Evolutionary conservation across 2,329 filamentous ascomycete genomes (phyloP), one percentile per base, ranked within the genome.

Genomic region (Mycosphaerella arachidis): DNA sequence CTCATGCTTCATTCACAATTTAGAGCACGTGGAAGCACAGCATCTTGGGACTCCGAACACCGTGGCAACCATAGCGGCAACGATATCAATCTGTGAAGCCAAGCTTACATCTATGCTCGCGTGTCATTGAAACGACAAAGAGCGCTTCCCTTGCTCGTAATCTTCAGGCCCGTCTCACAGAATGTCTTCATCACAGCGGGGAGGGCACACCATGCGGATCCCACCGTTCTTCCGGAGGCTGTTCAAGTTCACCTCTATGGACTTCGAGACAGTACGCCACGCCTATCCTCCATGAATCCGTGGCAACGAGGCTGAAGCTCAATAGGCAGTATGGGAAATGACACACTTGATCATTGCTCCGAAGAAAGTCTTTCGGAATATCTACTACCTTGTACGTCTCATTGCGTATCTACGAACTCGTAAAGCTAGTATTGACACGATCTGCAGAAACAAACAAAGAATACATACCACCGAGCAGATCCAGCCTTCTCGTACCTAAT

Each of bases 221-320:
- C 85, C 85, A 65, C 82, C 84, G 66, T 87, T 87, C 79, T 87
- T 88, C 77, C 85, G 86, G 70, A 80, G 85, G 59, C 76, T 88
- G 53, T 87, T 88, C 80, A 89, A 89, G 73, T 88, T 88, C 70
- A 85, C 86, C 10, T 86, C 87, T 67, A 88, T 89, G 86, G 86
- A 89, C 77, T 89, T 89, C 71, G 86, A 89, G 71, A 87, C 87
- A 80, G 71, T 71, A 64, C 35, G 68, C 48, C 46, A 20, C 52
- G 3, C 43, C 13, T 24, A 9, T 27, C 13, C 29, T 31, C 37
- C 31, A 7, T 35, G 24, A 24, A 24, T 9, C 27, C 37, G 45
- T 18, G 33, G 13, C 9, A 9, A 13, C 24, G 13, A 33, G 46
- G 24, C 52, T 57, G 30, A 57, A 30, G 13, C 29, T 29, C 31